phyloP scores from a whole-genome alignment of 164 flowering plant species.

The Cinnamomum chago region DNA sequence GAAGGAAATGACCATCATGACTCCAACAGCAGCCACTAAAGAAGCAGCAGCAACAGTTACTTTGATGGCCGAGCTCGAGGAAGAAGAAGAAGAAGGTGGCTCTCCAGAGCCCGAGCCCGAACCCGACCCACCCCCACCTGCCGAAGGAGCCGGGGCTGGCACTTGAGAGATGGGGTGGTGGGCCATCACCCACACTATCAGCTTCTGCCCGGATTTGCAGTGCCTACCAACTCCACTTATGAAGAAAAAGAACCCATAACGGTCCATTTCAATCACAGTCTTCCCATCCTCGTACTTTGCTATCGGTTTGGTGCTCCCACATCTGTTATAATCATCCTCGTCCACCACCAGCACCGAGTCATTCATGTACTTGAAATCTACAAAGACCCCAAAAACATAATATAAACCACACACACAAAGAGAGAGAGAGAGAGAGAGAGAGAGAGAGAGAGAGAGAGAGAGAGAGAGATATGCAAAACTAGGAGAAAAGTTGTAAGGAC shows the following conservation, averaged over 20 bases:
- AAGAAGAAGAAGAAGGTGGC: conserved; percentile 7
- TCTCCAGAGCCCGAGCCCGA: background rate
- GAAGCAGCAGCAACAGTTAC: conserved; percentile 21
- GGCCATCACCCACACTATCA: conserved; percentile 46
- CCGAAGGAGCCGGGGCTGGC: conserved; percentile 25
- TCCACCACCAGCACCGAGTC: conserved; percentile 60
- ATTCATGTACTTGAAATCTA: conserved; percentile 53
- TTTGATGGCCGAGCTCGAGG: conserved; percentile 25
- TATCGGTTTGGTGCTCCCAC: conserved; percentile 32
- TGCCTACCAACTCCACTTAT: conserved; percentile 42
- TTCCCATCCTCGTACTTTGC: conserved; percentile 33
- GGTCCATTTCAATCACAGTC: conserved; percentile 36
- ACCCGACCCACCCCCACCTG: conserved; percentile 10
- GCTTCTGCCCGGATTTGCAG: conserved; percentile 43
- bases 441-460: no score
- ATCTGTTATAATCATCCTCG: conserved; percentile 29
- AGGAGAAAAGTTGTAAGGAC: no score
- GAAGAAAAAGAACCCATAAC: conserved; percentile 53
- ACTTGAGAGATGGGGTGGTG: conserved; percentile 16
- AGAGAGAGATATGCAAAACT: no score
- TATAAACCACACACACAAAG: no score
- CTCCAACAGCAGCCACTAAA: conserved; percentile 25
- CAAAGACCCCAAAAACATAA: no score
- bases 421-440: no score
- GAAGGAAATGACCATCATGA: conserved; percentile 22